A percentile compares a stretch with the other conserved stretches of the same genome.
Evolutionary conservation across 306 rosid genomes (phyloP).

Genomic region (Glycine latifolia): DNA sequence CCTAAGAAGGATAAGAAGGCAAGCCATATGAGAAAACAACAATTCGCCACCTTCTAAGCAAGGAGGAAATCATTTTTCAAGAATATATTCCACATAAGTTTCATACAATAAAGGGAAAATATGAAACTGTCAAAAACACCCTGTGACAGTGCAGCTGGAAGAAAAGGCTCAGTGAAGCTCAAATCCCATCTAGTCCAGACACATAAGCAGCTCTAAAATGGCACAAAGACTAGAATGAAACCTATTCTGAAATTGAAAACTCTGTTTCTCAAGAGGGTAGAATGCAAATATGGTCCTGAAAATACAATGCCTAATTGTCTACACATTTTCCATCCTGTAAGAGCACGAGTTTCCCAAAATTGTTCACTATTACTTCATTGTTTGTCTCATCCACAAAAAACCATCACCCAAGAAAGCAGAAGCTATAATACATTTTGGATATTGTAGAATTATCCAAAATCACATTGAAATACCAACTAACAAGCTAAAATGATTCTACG

Average conservation of each 20-base stretch:
- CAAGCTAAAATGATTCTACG: neutral
- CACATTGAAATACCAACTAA: neutral
- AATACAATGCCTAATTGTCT: constrained; percentile 2
- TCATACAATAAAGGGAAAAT: constrained; percentile 16
- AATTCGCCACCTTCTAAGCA: constrained; percentile 9
- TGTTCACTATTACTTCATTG: neutral
- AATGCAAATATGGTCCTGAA: neutral
- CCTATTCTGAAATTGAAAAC: neutral
- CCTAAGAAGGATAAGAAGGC: constrained; percentile 21
- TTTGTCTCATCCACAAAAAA: neutral
- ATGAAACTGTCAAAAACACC: constrained; percentile 25
- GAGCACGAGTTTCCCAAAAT: neutral
- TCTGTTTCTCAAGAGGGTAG: neutral
- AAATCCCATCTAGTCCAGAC: constrained; percentile 8
- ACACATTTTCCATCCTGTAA: neutral
- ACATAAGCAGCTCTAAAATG: neutral
- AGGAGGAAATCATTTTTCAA: constrained; percentile 18
- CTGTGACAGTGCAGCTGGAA: neutral
- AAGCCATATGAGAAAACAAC: constrained; percentile 8
- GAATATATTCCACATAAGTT: constrained; percentile 9
- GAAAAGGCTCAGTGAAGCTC: constrained; percentile 16
- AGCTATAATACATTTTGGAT: neutral
- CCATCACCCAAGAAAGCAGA: neutral
- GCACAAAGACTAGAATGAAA: neutral
- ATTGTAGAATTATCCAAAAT: neutral